phyloP scores from a whole-genome alignment of 2,329 filamentous ascomycete species.

The Epichloe baconii region DNA sequence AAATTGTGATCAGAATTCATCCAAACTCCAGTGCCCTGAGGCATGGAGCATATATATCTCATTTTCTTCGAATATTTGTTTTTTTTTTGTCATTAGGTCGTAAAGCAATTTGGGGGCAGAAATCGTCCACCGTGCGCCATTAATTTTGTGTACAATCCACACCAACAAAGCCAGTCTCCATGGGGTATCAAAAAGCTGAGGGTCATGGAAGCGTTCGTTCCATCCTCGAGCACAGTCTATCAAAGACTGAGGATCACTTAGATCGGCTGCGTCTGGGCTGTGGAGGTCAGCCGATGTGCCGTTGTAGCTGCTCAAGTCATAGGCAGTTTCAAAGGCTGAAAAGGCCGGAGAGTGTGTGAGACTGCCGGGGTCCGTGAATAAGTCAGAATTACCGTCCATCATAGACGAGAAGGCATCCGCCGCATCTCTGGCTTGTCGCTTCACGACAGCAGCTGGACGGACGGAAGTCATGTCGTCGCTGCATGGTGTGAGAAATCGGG shows the following conservation, averaged over 20 bases:
- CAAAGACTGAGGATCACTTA: constrained; percentile 14
- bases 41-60: not conserved
- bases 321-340: constrained; percentile 28
- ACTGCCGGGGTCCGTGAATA: constrained; percentile 14
- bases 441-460: constrained; percentile 17
- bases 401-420: constrained; percentile 3
- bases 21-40: not conserved
- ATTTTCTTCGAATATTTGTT: not conserved
- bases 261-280: constrained; percentile 15
- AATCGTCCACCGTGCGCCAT: constrained; percentile 3
- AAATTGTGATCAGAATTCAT: not conserved
- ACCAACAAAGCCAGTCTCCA: not conserved
- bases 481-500: constrained; percentile 38
- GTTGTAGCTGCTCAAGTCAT: constrained; percentile 25
- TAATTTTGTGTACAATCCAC: constrained; percentile 2
- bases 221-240: constrained; percentile 17
- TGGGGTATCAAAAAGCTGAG: constrained; percentile 17
- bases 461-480: constrained; percentile 35
- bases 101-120: constrained; percentile 9
- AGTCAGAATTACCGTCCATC: constrained; percentile 14
- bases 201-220: constrained; percentile 18
- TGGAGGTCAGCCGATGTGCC: constrained; percentile 15
- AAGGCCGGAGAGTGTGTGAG: constrained; percentile 23
- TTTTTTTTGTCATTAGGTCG: constrained; percentile 16
- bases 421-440: constrained; percentile 6